Base-by-base conservation (phyloP, 2,329 filamentous ascomycete genomes). In the Cercospora sp. region DNA sequence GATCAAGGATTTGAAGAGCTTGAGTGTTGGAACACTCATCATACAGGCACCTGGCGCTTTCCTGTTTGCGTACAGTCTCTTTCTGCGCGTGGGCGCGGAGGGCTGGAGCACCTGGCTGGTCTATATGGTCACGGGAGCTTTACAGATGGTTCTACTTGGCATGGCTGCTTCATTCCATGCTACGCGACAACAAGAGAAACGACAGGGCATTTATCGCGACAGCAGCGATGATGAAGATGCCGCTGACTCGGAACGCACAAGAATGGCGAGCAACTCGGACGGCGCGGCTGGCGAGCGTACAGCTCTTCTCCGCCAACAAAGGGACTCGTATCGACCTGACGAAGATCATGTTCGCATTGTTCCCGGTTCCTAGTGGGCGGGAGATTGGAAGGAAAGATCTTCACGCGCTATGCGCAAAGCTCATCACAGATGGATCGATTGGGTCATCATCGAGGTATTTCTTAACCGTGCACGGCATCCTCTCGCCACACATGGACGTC, bases 91-190 rank as follows among this genome's bases (percentile, higher is more conserved):
- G 20, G 95, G 95, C 0, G 85, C 84, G 75, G 88, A 86, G 36
- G 94, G 94, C 0, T 99, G 95, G 95, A 97, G 94, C 80, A 93
- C 93, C 0, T 99, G 95, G 95, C 89, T 93, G 9, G 90, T 98
- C 13, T 96, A 94, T 76, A 84, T 97, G 55, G 84, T 98, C 62
- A 97, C 94, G 0, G 95, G 94, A 1, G 81, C 85, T 66, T 86
- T 98, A 83, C 95, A 99, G 79, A 94, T 93, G 18, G 86, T 88
- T 9, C 81, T 99, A 65, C 84, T 99, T 51, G 83, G 79, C 26
- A 91, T 99, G 90, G 93, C 89, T 23, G 86, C 97, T 33, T 65
- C 55, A 13, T 72, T 66, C 33, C 69, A 55, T 55, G 63, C 65
- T n/a, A 33, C 45, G 2, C 30, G 66, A 7, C 51, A 45, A 40